Conservation (phyloP, 2,329 filamentous ascomycete species). For the Exophiala bonariae region DNA sequence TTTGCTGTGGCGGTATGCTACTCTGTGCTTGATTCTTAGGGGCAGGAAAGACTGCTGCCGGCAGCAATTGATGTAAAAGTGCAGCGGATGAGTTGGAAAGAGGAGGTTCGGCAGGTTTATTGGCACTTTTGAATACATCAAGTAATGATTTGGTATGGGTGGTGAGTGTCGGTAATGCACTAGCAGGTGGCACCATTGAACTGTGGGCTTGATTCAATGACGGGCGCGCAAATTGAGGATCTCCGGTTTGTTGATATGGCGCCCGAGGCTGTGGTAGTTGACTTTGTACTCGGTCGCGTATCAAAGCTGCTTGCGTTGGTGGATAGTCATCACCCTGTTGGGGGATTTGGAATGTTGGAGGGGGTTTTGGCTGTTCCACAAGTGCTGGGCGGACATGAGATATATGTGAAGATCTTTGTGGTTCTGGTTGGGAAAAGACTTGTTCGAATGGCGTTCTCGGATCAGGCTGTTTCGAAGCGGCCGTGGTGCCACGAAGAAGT, state of each 20-base stretch:
- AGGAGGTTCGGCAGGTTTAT: constrained; percentile 5
- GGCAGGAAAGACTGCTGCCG: constrained; percentile 9
- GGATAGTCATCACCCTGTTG: constrained; percentile 7
- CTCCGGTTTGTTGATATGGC: constrained; percentile 49
- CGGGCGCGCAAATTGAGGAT: constrained; percentile 44
- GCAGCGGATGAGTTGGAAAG: constrained; percentile 14
- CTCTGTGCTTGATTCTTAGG: neutral
- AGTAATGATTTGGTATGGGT: constrained; percentile 59
- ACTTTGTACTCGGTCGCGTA: constrained; percentile 21
- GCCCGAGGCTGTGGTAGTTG: constrained; percentile 35
- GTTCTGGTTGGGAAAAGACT: constrained; percentile 48
- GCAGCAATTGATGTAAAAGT: constrained; percentile 32
- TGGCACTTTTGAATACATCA: constrained; percentile 53
- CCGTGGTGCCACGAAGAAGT: constrained; percentile 49
- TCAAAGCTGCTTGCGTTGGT: constrained; percentile 24
- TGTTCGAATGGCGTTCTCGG: constrained; percentile 59
- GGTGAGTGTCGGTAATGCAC: constrained; percentile 57
- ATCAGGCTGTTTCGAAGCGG: constrained; percentile 30
- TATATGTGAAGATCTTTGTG: constrained; percentile 54
- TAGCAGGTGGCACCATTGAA: constrained; percentile 56
- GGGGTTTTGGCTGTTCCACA: constrained; percentile 12
- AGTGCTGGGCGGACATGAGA: constrained; percentile 27
- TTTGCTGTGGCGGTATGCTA: neutral
- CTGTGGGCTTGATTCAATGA: constrained; percentile 37
- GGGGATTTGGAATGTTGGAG: constrained; percentile 8